phyloP scores from a whole-genome alignment of 192 early-diverging fungal genomes.

The Podila epigama region DNA sequence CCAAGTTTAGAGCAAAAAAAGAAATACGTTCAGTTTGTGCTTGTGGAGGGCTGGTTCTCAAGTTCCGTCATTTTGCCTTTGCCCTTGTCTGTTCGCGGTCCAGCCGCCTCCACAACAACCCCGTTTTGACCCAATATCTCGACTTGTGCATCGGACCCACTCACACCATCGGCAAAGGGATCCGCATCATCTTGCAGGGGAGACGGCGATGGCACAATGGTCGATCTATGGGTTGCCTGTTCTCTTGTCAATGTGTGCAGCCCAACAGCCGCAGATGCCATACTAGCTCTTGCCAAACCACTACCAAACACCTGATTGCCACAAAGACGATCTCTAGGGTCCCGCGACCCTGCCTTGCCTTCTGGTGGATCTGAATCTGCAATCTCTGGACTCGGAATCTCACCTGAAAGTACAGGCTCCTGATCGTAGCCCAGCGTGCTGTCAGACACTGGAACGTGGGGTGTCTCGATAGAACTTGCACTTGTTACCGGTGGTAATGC shows the following conservation, averaged over 20 bases:
- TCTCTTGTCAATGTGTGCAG: not conserved
- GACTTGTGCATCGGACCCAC: not conserved
- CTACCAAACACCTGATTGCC: not conserved
- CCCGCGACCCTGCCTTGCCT: too few relatives aligned
- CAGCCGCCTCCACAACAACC: too few relatives aligned
- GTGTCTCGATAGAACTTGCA: too few relatives aligned
- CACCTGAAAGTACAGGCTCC: too few relatives aligned
- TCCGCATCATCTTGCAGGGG: conserved; percentile 1
- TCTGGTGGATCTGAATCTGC: not conserved
- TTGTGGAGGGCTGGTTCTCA: not conserved
- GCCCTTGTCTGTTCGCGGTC: conserved; percentile 16
- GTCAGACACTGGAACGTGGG: too few relatives aligned
- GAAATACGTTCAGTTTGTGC: not conserved
- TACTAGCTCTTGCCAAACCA: not conserved
- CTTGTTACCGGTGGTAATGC: conserved; percentile 47
- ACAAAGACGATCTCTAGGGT: too few relatives aligned
- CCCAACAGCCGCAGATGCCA: not conserved
- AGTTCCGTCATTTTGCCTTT: conserved; percentile 28
- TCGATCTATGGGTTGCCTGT: not conserved
- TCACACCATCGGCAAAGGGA: not conserved
- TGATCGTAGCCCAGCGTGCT: too few relatives aligned
- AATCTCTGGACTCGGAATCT: not conserved
- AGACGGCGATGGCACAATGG: not conserved
- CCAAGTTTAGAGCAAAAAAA: too few relatives aligned
- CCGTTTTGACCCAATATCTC: too few relatives aligned